Base-by-base conservation (phyloP, 2,329 filamentous ascomycete genomes). In the Fusarium sp. region DNA sequence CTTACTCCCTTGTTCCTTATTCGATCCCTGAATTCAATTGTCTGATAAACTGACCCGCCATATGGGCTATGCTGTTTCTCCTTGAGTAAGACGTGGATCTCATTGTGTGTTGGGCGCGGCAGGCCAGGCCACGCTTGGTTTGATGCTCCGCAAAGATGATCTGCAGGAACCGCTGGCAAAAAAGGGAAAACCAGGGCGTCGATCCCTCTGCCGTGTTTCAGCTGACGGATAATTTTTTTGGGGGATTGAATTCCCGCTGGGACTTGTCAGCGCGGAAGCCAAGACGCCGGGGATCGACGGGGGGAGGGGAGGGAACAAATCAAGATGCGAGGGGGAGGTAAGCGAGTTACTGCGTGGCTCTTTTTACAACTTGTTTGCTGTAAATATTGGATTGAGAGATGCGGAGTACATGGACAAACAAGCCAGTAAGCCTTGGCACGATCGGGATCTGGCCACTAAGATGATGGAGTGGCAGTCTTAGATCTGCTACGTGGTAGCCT, bases 121-220 rank as follows among this genome's bases (percentile, higher is more conserved):
- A 54, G 54, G 57, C 58, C 54, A 59, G 54, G 57, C 58, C 54
- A 45, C 61, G 58, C 63, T 50, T 45, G 52, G 45, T 18, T 14
- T 45, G 52, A 52, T 31, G 52, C 68, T 52, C 64, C 56, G 72
- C 72, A 72, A 72, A 66, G 68, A 69, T 58, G 72, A 74, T 75
- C 72, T 74, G 69, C 72, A 75, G 62, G 72, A 75, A 70, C 72
- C 69, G 45, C 58, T 39, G 22, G 37, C 29, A 64, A 67, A 13
- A 22, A 48, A 27, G 24, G n/a, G 56, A 68, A 20, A 73, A 56
- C 13, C 37, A 7, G 18, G 35, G 60, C 43, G 68, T 16, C 20
- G 64, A 74, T 60, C 41, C 29, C 29, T 9, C 52, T n/a, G 14
- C 33, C 61, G 24, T 41, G 48, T 64, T 54, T 54, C 60, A 63